Conservation (phyloP, 306 rosid genomes). For the Acmispon strigosus region DNA sequence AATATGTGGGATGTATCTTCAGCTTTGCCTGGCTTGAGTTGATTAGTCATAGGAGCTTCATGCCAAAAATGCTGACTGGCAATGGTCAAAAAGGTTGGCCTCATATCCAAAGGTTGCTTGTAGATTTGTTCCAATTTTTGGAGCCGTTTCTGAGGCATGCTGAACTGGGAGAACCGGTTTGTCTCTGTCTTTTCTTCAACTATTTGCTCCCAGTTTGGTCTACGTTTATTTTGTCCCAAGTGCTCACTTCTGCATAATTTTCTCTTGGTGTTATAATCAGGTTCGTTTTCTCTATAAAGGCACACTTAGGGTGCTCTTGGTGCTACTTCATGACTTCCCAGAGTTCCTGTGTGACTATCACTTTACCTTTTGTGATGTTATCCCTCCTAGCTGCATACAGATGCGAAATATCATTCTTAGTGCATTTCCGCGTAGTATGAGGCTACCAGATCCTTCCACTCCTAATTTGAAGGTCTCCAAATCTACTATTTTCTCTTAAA, state of each 20-base stretch:
- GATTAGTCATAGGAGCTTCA: conserved; percentile 90
- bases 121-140: conserved; percentile 89
- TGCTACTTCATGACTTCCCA: conserved; percentile 94
- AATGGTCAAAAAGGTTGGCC: conserved; percentile 97
- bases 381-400: conserved; percentile 97
- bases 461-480: conserved; percentile 78
- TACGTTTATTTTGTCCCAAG: too few species aligned
- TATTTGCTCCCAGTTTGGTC: neutral
- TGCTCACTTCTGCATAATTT: neutral
- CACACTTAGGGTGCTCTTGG: conserved; percentile 89
- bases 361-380: conserved; percentile 91
- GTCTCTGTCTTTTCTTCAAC: conserved; percentile 23
- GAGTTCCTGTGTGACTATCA: conserved; percentile 97
- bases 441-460: conserved; percentile 94
- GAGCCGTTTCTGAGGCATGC: conserved; percentile 97
- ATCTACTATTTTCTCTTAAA: neutral
- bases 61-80: conserved; percentile 92
- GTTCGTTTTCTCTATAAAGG: conserved; percentile 86
- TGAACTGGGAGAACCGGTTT: conserved; percentile 79
- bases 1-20: conserved; percentile 27
- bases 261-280: conserved; percentile 29
- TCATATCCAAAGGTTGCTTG: conserved; percentile 76
- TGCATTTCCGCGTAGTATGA: conserved; percentile 98
- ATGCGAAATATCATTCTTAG: conserved; percentile 96
- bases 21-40: conserved; percentile 99